Evolutionary conservation across 208 protist species (phyloP).

Genomic region (Trypanosoma cruzi): DNA sequence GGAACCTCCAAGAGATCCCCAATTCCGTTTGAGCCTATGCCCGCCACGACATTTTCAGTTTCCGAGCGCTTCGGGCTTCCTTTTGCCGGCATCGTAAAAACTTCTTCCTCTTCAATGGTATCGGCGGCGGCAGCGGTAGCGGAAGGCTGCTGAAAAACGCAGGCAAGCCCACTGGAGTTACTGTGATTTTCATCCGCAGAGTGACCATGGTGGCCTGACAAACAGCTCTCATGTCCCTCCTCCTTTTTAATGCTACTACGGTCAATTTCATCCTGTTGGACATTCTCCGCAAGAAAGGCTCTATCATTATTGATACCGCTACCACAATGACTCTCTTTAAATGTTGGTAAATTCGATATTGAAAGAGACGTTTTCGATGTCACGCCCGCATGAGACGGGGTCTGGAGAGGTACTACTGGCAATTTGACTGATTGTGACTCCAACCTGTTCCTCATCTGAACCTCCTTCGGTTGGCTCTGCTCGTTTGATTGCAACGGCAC

Average conservation of each 20-base stretch:
- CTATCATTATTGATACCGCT: neutral
- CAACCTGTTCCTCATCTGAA: neutral
- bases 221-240: neutral
- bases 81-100: slow-evolving; percentile 15
- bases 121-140: neutral
- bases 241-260: neutral
- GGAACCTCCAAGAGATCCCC: neutral
- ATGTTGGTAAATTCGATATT: neutral
- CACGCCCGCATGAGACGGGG: neutral
- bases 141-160: neutral
- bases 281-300: neutral
- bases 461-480: neutral
- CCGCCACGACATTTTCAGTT: neutral
- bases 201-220: neutral
- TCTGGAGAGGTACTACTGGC: neutral
- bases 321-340: neutral
- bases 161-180: neutral
- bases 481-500: neutral
- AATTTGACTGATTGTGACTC: neutral
- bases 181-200: neutral
- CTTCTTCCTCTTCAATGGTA: neutral
- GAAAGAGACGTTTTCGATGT: slow-evolving; percentile 4
- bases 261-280: neutral
- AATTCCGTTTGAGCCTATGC: neutral
- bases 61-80: neutral